Percentiles rank a stretch among this genome's conserved stretches.
Conservation (phyloP, 768 basidiomycete species). For the Naganishia randhawae region DNA sequence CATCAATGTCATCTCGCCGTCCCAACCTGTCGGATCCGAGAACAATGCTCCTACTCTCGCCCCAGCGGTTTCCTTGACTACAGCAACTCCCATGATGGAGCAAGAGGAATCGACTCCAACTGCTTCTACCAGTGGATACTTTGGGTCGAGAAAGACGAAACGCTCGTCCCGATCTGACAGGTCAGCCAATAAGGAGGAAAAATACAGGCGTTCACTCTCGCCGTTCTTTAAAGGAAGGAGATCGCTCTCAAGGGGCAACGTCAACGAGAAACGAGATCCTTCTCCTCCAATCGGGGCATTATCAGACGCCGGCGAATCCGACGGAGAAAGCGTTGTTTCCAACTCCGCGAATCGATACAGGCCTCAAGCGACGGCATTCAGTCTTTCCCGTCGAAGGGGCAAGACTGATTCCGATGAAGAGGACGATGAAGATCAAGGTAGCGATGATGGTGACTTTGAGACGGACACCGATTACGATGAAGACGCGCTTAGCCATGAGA, state of each 20-base stretch:
- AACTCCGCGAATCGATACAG: slow-evolving; percentile 55
- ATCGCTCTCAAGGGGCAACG: slow-evolving; percentile 56
- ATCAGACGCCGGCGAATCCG: slow-evolving; percentile 58
- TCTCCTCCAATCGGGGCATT: slow-evolving; percentile 57
- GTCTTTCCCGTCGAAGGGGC: slow-evolving; percentile 42
- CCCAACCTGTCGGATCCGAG: not conserved
- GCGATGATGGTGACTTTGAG: slow-evolving; percentile 60
- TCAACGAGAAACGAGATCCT: slow-evolving; percentile 50
- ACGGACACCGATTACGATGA: slow-evolving; percentile 53
- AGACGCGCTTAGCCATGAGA: slow-evolving; percentile 51
- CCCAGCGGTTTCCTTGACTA: not conserved
- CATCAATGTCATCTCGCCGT: not conserved
- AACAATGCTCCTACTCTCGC: not conserved
- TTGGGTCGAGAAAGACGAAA: slow-evolving; percentile 11
- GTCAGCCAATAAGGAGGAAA: slow-evolving; percentile 21
- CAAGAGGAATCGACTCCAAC: not conserved
- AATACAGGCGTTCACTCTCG: slow-evolving; percentile 57
- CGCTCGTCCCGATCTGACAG: not conserved
- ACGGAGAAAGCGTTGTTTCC: slow-evolving; percentile 41
- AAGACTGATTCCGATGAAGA: slow-evolving; percentile 24
- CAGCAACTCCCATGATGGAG: slow-evolving; percentile 1
- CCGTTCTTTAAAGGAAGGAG: slow-evolving; percentile 67
- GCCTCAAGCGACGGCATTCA: slow-evolving; percentile 56
- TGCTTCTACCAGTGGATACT: slow-evolving; percentile 2
- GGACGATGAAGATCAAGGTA: slow-evolving; percentile 32